Base-by-base conservation (phyloP, 1,139 yeast genomes). In the Yamadazyma atlantica region DNA sequence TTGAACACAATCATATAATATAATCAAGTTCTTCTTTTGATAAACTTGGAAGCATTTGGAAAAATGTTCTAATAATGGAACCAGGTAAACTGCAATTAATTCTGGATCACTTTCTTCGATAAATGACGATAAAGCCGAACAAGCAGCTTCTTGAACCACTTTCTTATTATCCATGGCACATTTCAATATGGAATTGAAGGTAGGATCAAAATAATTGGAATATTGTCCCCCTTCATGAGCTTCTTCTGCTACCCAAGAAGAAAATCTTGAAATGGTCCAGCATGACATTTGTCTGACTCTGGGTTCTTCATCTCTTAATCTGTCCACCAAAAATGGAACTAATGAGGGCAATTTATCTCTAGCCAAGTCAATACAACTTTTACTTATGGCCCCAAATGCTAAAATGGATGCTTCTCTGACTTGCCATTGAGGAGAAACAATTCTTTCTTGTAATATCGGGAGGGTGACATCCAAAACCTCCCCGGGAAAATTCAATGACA, bases 301-400 rank as follows among this genome's bases (percentile, higher is more conserved):
- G 6, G 96, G 84, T 61, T 89, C 85, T 11, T 66, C 61, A 58
- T 90, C 97, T 39, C 71, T 71, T 44, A 90, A 64, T 52, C 95
- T 73, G 40, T 88, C 88, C 21, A 89, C 90, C 45, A 92, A 70
- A 54, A 83, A 90, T 29, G 96, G 96, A 24, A 92, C 82, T 38
- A 92, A 69, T 12, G 81, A 77, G 1, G 96, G 95, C 34, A 92
- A 66, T 51, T 85, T 85, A 31, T 79, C 81, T 16, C 81, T 65
- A 13, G 90, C 81, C 38, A 78, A 73, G 39, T 83, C 86, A 38
- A 83, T 70, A 51, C 95, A 89, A 49, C 96, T 95, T 50, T 84
- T 89, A 28, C 95, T 86, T 53, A 90, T 83, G 22, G 98, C 98
- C 42, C 98, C 98, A 57, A 92, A 78, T 1, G 97, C 97, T 37